Base-by-base conservation (phyloP, 768 basidiomycete genomes). In the Tylopilus balloui region DNA sequence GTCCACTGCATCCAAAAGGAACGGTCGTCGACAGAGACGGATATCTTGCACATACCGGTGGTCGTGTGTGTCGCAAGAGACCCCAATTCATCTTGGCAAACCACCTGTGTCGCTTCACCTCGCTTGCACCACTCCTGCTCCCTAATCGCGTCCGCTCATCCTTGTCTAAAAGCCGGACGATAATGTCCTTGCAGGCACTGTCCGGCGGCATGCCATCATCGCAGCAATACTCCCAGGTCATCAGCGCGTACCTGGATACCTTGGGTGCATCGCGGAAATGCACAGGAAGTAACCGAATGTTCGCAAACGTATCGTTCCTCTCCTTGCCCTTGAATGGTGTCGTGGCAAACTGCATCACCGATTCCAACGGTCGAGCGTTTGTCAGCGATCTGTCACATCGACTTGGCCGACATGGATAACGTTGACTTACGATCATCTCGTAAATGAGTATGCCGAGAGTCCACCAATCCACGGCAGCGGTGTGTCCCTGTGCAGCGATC, bases 391-490 rank as follows among this genome's bases (percentile, higher is more conserved):
- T 43, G 52, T 48, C 57, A 57, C 60, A 57, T 42, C 48, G 40
- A 53, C 57, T 42, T 51, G 27, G 25, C 15, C 31, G 29, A 38
- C 46, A 27, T 55, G 59, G 65, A 65, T 64, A 63, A 63, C 59
- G 57, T 67, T 45, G 63, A 70, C 90, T 78, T 78, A 92, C 90
- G 70, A 94, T 92, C 92, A 96, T 96, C 74, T 99, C 96, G 74
- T 93, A 96, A 61, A 98, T 91, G 62, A 99, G 81, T 62, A 98
- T 97, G 32, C 96, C 96, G 42, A 97, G 75, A 27, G 96, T 98
- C 96, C 92, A 94, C 95, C 95, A 99, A 72, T 99, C 96, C 44
- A 99, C 96, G 13, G 95, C 94, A 53, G 92, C 92, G 31, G 94
- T 96, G 70, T 99, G 96, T 15, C 96, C 95, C 66, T 88, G 81